A percentile compares a stretch with the other conserved stretches of the same genome.
Evolutionary conservation across 2,329 filamentous ascomycete species (phyloP).

Genomic region (Aspergillus quadrilineatus): DNA sequence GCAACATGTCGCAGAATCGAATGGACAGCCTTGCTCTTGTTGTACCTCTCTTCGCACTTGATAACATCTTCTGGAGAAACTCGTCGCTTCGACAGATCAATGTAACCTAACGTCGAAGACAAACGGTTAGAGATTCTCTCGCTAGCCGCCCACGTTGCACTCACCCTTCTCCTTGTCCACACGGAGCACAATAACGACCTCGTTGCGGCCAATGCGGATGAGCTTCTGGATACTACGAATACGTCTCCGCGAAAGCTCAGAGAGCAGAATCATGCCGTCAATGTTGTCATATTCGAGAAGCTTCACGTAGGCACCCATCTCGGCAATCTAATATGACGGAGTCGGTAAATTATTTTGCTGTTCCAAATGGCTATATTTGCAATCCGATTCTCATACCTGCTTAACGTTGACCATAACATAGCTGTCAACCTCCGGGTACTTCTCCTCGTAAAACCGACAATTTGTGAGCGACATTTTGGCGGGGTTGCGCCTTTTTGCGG

Average conservation of each 20-base stretch:
- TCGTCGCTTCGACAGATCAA: slow-evolving; percentile 97
- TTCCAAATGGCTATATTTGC: not conserved
- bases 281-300: slow-evolving; percentile 99
- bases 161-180: slow-evolving; percentile 98
- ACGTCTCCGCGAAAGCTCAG: slow-evolving; percentile 94
- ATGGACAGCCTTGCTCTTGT: slow-evolving; percentile 99
- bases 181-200: slow-evolving; percentile 96
- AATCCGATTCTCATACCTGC: slow-evolving; percentile 60
- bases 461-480: slow-evolving; percentile 90
- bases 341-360: slow-evolving; percentile 15
- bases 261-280: slow-evolving; percentile 99
- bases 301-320: slow-evolving; percentile 99
- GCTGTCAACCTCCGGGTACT: slow-evolving; percentile 97
- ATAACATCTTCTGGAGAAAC: slow-evolving; percentile 96
- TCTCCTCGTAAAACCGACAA: slow-evolving; percentile 96
- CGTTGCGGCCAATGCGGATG: slow-evolving; percentile 95
- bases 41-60: slow-evolving; percentile 98
- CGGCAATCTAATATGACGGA: slow-evolving; percentile 69
- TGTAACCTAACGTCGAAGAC: slow-evolving; percentile 64
- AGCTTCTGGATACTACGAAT: slow-evolving; percentile 99
- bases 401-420: slow-evolving; percentile 99
- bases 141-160: slow-evolving; percentile 21
- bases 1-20: slow-evolving; percentile 98
- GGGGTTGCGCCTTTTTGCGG: slow-evolving; percentile 40
- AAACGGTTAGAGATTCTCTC: slow-evolving; percentile 20